Percentiles rank a stretch among this genome's conserved stretches.
Evolutionary conservation across 2,329 filamentous ascomycete species (phyloP).

Genomic region (Cryphonectria nitschkei): DNA sequence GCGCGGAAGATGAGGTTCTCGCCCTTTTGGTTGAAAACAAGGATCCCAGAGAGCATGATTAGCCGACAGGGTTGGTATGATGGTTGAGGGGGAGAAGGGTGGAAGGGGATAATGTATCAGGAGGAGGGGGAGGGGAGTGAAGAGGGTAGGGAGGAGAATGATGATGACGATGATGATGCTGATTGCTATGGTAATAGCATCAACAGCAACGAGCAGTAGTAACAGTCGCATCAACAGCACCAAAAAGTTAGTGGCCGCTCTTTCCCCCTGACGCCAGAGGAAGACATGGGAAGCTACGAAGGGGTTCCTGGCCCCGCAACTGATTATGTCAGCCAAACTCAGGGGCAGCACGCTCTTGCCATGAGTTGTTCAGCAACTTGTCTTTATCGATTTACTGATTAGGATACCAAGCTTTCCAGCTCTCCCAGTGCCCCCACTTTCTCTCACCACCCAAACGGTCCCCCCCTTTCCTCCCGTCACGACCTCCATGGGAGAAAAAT

Average conservation of each 20-base stretch:
- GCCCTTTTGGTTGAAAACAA: slow-evolving; percentile 99
- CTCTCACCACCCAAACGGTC: background rate
- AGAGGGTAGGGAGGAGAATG: background rate
- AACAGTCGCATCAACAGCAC: background rate
- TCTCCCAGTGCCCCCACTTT: background rate
- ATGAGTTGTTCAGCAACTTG: background rate
- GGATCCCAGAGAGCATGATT: slow-evolving; percentile 89
- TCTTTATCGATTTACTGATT: background rate
- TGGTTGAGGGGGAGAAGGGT: background rate
- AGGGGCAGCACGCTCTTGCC: background rate
- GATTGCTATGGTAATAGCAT: background rate
- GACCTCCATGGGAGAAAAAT: background rate
- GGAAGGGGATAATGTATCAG: background rate
- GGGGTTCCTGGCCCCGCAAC: background rate
- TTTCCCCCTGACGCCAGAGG: background rate
- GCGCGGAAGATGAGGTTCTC: slow-evolving; percentile 99
- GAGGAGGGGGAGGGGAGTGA: background rate
- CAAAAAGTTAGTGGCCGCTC: background rate
- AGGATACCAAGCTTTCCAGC: background rate
- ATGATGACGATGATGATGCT: background rate
- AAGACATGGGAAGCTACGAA: background rate
- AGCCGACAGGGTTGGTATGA: background rate
- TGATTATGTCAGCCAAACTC: background rate
- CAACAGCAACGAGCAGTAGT: background rate
- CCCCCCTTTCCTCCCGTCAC: too few species aligned